A percentile compares a stretch with the other conserved stretches of the same genome.
These are phyloP conservation scores for Talaromyces stipitatus DNA, from an alignment of 495 filamentous ascomycete genomes.

Conservation along the genomic window DNA sequence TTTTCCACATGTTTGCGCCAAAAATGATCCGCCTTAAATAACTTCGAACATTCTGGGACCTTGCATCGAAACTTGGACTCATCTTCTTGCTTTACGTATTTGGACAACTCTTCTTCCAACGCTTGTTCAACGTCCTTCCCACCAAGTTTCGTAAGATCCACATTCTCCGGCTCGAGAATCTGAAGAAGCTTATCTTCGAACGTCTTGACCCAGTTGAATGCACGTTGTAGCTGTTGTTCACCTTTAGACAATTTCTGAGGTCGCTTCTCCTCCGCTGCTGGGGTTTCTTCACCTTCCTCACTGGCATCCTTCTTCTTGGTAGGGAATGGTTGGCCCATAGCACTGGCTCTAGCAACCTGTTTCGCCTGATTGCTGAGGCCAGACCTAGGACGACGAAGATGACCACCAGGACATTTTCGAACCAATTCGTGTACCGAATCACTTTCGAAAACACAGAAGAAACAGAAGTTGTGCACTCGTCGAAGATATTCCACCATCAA, in stretches of 20 bases:
- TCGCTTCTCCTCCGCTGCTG: conserved; percentile 57
- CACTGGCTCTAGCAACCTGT: conserved; percentile 76
- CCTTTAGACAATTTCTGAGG: conserved; percentile 63
- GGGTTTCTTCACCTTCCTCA: conserved; percentile 52
- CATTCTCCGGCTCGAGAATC: conserved; percentile 81
- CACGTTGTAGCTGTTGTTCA: conserved; percentile 85
- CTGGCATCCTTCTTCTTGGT: conserved; percentile 63
- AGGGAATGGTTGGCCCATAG: conserved; percentile 70
- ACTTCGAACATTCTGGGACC: conserved; percentile 87
- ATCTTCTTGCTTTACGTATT: conserved; percentile 93
- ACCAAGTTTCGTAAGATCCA: conserved; percentile 80
- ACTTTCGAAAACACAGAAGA: conserved; percentile 98
- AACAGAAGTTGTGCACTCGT: conserved; percentile 95
- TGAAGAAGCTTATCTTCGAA: conserved; percentile 95
- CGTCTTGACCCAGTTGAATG: conserved; percentile 98
- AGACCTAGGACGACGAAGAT: conserved; percentile 81
- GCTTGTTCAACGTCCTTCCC: conserved; percentile 82
- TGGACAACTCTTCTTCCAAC: conserved; percentile 74
- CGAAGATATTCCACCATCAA: conserved; percentile 93
- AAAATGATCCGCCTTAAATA: conserved; percentile 94
- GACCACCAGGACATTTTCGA: conserved; percentile 91
- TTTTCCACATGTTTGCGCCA: conserved; percentile 99
- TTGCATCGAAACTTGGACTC: conserved; percentile 95
- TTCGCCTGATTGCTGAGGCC: conserved; percentile 77
- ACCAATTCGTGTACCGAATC: conserved; percentile 94